Conservation (phyloP, 2,329 filamentous ascomycete genomes). For the Dryadomyces sulphureus region DNA sequence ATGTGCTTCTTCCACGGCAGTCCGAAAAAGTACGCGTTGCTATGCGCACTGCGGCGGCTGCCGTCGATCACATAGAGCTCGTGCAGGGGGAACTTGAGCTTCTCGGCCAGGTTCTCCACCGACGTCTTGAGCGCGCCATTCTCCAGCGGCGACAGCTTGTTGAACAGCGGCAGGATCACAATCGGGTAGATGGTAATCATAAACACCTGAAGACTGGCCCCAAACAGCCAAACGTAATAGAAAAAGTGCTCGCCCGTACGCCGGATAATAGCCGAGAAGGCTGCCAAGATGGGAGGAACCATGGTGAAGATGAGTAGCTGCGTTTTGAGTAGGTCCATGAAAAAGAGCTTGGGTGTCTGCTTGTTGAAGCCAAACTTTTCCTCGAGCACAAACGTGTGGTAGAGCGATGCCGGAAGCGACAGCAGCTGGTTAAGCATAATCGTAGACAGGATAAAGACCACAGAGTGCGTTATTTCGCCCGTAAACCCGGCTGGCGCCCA, state of each 20-base stretch:
- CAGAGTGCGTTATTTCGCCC: slow-evolving; percentile 86
- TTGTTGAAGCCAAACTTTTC: slow-evolving; percentile 99
- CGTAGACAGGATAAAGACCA: slow-evolving; percentile 83
- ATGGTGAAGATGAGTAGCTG: slow-evolving; percentile 69
- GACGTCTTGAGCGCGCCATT: slow-evolving; percentile 75
- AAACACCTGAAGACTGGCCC: slow-evolving; percentile 76
- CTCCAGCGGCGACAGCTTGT: slow-evolving; percentile 88
- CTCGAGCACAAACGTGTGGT: slow-evolving; percentile 90
- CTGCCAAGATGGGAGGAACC: slow-evolving; percentile 76
- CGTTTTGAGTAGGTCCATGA: slow-evolving; percentile 83
- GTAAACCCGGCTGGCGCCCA: slow-evolving; percentile 67
- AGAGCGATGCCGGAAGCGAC: slow-evolving; percentile 69
- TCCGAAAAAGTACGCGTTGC: slow-evolving; percentile 88
- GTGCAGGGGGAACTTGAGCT: slow-evolving; percentile 78
- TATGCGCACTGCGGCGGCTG: slow-evolving; percentile 75
- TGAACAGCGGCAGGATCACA: slow-evolving; percentile 88
- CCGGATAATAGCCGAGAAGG: slow-evolving; percentile 86
- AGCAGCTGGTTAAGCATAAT: slow-evolving; percentile 68
- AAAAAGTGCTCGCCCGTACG: slow-evolving; percentile 91
- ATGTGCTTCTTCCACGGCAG: slow-evolving; percentile 99
- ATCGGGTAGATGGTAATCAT: slow-evolving; percentile 95
- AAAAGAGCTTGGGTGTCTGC: slow-evolving; percentile 76
- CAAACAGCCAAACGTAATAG: slow-evolving; percentile 94
- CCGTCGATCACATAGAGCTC: slow-evolving; percentile 93
- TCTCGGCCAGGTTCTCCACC: slow-evolving; percentile 70